These are phyloP conservation scores for Paxillus ammoniavirescens DNA, from an alignment of 768 basidiomycete genomes.

Conservation along the genomic window DNA sequence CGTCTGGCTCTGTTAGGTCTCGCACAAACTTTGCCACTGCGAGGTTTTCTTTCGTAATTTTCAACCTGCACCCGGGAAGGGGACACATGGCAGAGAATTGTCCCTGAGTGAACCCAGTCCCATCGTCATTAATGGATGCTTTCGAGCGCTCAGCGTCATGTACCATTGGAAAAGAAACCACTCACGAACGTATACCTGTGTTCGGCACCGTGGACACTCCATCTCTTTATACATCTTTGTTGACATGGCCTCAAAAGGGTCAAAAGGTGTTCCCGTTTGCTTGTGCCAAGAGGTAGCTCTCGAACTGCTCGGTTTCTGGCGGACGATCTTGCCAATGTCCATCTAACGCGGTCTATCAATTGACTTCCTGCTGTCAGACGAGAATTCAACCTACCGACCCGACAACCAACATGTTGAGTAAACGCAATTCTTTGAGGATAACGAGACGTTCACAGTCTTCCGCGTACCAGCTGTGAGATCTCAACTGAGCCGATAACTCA, in stretches of 20 bases:
- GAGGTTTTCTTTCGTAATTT: conserved; percentile 42
- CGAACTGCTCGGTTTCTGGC: conserved; percentile 12
- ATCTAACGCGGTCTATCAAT: conserved; percentile 16
- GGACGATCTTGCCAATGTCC: conserved; percentile 18
- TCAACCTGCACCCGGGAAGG: conserved; percentile 35
- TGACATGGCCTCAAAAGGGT: conserved; percentile 36
- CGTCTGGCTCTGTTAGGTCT: conserved; percentile 33
- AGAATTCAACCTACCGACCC: conserved; percentile 23
- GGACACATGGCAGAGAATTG: conserved; percentile 39
- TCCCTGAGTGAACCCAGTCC: conserved; percentile 48
- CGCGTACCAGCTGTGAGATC: conserved; percentile 26
- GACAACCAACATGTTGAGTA: conserved; percentile 27
- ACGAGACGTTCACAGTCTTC: conserved; percentile 33
- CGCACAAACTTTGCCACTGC: conserved; percentile 42
- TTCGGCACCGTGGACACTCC: conserved; percentile 36
- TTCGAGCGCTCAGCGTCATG: neutral
- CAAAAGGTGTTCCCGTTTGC: conserved; percentile 28
- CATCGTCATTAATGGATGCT: conserved; percentile 42
- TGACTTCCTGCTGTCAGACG: neutral
- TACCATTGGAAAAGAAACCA: neutral
- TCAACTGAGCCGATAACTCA: conserved; percentile 1
- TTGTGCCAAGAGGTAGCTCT: conserved; percentile 21
- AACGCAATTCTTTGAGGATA: conserved; percentile 22
- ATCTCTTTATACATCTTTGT: conserved; percentile 25
- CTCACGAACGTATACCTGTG: conserved; percentile 31